Evolutionary conservation across 164 flowering plant species (phyloP), one percentile per base, ranked within the genome.

Genomic region (Magnolia sinica): DNA sequence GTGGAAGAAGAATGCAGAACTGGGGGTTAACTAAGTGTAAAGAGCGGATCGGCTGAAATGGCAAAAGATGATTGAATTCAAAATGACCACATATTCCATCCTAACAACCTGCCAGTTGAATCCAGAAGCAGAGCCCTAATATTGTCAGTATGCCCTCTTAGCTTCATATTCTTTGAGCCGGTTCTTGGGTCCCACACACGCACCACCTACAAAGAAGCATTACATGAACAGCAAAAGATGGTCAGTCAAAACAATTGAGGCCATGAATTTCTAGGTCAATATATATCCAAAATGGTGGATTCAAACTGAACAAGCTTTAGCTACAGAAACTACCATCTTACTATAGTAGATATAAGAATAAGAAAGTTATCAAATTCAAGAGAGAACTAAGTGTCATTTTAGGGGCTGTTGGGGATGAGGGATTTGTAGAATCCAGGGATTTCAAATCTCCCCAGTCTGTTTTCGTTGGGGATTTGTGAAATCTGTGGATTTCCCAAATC

Each of bases 181-280:
- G 84, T 89, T 84, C 99, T 91, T 61, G 98, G 94, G 80, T 96
- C 99, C 99, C 99, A 96, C 79, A 96, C 91, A 77, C 99, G 98
- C 50, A 96, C 90, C 86, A 94, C 95, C 99, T 96, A 74, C 51
- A 80, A 24, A 58, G 78, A 74, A 81, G 68, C 76, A 78, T 31
- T 16, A 65, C 65, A 45, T 24, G 7, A 55, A 37, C 8, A 11
- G 2, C 45, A 19, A 74, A 72, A 64, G 16, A 59, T 68, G 18
- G 24, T 16, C 23, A 55, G 4, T n/a, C 3, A 7, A 27, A 65
- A 64, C 11, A 22, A 64, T 19, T 22, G 24, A 65, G 24, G 4
- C 68, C 29, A 65, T 20, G 24, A 73, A 45, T 59, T 73, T 58
- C 76, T 8, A 74, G 20, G 51, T 52, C 73, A 45, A 50, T 11